Conservation (phyloP, 257 asterid genomes). For the Knoxia roxburghii region DNA sequence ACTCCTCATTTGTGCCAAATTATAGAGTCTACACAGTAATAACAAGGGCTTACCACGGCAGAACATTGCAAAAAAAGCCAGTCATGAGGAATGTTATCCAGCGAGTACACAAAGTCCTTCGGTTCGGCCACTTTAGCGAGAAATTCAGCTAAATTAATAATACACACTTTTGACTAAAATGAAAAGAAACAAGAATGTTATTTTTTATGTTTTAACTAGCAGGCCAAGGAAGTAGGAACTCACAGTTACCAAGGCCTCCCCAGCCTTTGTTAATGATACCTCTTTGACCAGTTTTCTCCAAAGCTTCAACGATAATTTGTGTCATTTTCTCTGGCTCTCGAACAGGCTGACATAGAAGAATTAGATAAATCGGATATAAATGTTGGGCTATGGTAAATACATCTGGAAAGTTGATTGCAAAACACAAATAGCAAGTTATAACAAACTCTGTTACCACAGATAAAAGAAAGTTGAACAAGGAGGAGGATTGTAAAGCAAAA, state of each 20-base stretch:
- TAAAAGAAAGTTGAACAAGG: not conserved
- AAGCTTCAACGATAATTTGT: constrained; percentile 72
- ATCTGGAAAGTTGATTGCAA: constrained; percentile 1
- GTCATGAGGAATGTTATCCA: constrained; percentile 94
- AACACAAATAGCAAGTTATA: not conserved
- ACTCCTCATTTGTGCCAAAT: not conserved
- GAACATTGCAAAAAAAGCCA: constrained; percentile 95
- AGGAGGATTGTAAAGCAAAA: not conserved
- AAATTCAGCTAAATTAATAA: constrained; percentile 11
- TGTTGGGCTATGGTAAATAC: not conserved
- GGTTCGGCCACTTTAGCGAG: constrained; percentile 72
- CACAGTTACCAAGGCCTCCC: constrained; percentile 98
- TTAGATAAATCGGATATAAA: constrained; percentile 9
- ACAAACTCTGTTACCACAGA: not conserved
- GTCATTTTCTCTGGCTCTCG: constrained; percentile 97
- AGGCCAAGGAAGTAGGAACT: constrained; percentile 31
- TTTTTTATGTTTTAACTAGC: not conserved
- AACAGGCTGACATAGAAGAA: constrained; percentile 63
- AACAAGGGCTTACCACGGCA: constrained; percentile 66
- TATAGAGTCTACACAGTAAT: not conserved
- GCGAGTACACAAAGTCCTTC: constrained; percentile 68
- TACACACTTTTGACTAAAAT: not conserved
- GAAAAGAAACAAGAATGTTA: not conserved
- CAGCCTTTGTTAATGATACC: constrained; percentile 96
- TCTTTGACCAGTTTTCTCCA: constrained; percentile 74